phyloP scores from a whole-genome alignment of 306 rosid genomes.

The Corylus heterophylla region DNA sequence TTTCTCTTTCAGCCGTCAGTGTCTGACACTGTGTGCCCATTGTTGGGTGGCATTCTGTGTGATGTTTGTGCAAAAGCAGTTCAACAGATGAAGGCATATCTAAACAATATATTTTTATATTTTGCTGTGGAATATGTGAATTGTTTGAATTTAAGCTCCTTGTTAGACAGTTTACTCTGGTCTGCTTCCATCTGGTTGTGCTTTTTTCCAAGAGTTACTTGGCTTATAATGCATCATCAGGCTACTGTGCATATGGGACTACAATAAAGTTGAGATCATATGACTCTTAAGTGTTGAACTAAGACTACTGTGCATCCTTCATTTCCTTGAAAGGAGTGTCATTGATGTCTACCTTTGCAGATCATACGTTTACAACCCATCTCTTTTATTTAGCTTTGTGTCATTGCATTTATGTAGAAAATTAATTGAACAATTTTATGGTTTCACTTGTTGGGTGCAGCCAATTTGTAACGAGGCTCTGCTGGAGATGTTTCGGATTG shows the following conservation, averaged over 20 bases:
- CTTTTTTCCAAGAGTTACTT: not conserved
- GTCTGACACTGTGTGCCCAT: not conserved
- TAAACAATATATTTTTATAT: not conserved
- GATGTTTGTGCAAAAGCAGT: not conserved
- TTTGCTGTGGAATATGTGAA: not conserved
- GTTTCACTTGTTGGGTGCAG: constrained; percentile 37
- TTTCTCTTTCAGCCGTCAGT: not conserved
- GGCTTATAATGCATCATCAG: not conserved
- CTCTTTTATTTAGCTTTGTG: not conserved
- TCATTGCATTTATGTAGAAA: not conserved
- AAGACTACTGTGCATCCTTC: not conserved
- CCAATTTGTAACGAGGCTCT: constrained; percentile 53
- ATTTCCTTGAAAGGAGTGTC: not conserved
- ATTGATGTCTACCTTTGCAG: not conserved
- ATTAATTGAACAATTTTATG: constrained; percentile 4
- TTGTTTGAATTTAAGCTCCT: not conserved
- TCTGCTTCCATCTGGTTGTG: not conserved
- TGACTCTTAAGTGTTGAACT: not conserved
- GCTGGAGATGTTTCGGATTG: constrained; percentile 55
- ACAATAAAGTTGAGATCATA: not conserved
- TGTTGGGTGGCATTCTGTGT: not conserved
- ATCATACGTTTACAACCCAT: not conserved
- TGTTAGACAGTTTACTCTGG: not conserved
- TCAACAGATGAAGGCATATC: not conserved
- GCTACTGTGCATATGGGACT: not conserved